Evolutionary conservation across 306 rosid genomes (phyloP).

Genomic region (Delonix regia): DNA sequence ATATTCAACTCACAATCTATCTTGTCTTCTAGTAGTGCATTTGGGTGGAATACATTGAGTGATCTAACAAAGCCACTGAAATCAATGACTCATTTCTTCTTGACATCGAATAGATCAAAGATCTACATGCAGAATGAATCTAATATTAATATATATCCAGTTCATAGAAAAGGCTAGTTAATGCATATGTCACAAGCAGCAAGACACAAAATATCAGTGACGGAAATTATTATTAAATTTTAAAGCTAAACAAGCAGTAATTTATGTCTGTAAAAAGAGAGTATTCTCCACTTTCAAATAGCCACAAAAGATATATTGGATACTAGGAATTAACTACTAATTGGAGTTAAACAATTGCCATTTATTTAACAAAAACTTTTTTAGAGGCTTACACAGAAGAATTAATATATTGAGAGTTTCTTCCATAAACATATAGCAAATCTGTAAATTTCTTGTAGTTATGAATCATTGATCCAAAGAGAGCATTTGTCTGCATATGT

Average conservation of each 20-base stretch:
- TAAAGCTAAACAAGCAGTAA: conserved; percentile 15
- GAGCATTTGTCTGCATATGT: conserved; percentile 2
- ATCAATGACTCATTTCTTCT: conserved; percentile 81
- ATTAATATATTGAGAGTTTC: conserved; percentile 9
- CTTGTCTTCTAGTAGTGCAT: conserved; percentile 81
- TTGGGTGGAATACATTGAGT: conserved; percentile 93
- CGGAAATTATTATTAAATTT: conserved; percentile 8
- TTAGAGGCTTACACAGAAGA: background rate
- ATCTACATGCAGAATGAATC: conserved; percentile 58
- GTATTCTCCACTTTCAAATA: background rate
- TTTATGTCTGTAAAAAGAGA: background rate
- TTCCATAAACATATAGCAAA: background rate
- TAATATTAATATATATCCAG: conserved; percentile 42
- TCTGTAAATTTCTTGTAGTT: conserved; percentile 25
- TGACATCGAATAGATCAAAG: conserved; percentile 90
- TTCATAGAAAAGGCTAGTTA: conserved; percentile 11
- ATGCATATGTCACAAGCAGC: background rate
- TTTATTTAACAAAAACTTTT: conserved; percentile 8
- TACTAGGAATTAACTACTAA: background rate
- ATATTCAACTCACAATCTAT: conserved; percentile 71
- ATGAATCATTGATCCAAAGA: conserved; percentile 6
- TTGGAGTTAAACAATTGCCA: conserved; percentile 3
- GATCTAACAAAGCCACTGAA: conserved; percentile 92
- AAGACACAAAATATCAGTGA: background rate
- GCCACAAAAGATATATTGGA: background rate